Conservation (phyloP, 2,329 filamentous ascomycete genomes). For the Colletotrichum acutatum region DNA sequence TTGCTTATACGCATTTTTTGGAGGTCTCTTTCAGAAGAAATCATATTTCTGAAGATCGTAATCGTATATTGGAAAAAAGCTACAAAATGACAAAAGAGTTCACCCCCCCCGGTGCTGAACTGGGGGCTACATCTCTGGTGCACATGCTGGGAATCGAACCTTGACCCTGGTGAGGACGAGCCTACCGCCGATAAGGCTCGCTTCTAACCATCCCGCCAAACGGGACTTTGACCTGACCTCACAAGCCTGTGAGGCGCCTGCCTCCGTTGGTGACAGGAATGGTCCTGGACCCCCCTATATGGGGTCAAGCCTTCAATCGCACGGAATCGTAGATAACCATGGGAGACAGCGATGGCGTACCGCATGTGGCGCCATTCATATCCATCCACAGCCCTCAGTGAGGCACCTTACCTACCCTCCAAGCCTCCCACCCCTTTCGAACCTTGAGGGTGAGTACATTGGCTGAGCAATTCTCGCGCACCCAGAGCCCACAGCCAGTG, state of each 20-base stretch:
- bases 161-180: no score
- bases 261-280: not conserved
- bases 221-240: slow-evolving; percentile 12
- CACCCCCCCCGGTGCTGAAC: not conserved
- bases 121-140: not conserved
- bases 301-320: not conserved
- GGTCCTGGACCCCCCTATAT: not conserved
- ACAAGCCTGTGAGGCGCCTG: slow-evolving; percentile 5
- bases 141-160: not conserved
- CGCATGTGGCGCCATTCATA: no score
- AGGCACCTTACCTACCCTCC: not conserved
- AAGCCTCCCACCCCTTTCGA: not conserved
- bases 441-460: not conserved
- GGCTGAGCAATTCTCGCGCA: not conserved
- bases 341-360: not conserved
- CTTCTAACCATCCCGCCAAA: not conserved
- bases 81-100: not conserved
- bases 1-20: not conserved
- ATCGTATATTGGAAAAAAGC: not conserved
- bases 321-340: not conserved
- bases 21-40: fast-evolving
- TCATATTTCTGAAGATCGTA: fast-evolving
- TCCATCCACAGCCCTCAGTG: not conserved
- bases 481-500: not conserved
- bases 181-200: not conserved